These are phyloP conservation scores for Aureobasidium vineae DNA, from an alignment of 2,329 filamentous ascomycete genomes.

Conservation along the genomic window DNA sequence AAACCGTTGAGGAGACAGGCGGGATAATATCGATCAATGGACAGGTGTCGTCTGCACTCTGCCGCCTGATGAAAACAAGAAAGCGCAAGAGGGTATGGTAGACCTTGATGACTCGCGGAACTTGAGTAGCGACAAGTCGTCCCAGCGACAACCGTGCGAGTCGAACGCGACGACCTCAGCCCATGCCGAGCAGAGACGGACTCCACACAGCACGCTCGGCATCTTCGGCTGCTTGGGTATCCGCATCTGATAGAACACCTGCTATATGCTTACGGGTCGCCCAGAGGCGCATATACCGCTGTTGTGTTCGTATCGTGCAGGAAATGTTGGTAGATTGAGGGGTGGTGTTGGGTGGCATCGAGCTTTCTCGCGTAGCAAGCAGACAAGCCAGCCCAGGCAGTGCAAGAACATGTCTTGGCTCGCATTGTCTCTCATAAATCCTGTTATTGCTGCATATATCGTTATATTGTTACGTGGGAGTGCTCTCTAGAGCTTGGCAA, in stretches of 20 bases:
- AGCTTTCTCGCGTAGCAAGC: slow-evolving; percentile 1
- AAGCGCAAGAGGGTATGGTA: background rate
- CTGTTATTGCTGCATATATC: background rate
- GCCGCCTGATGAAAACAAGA: background rate
- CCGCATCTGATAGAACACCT: background rate
- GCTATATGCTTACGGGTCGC: slow-evolving; percentile 7
- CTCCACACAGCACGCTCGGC: background rate
- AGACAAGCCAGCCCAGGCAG: background rate
- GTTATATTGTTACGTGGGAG: background rate
- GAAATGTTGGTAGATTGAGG: background rate
- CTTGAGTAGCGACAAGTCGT: background rate
- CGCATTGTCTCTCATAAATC: background rate
- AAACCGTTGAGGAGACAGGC: slow-evolving; percentile 11
- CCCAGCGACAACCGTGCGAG: slow-evolving; percentile 15
- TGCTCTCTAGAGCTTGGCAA: background rate
- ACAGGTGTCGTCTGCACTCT: background rate
- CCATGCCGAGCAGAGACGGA: slow-evolving; percentile 10
- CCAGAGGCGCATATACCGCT: slow-evolving; percentile 4
- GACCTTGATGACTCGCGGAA: slow-evolving; percentile 7
- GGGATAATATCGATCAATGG: background rate
- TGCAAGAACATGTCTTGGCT: slow-evolving; percentile 4
- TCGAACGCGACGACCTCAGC: background rate
- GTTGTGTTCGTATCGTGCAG: slow-evolving; percentile 22
- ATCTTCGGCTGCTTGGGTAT: background rate
- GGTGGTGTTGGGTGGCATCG: background rate